Conservation (phyloP, 345 rosid species). For the Excoecaria cochinchinensis region DNA sequence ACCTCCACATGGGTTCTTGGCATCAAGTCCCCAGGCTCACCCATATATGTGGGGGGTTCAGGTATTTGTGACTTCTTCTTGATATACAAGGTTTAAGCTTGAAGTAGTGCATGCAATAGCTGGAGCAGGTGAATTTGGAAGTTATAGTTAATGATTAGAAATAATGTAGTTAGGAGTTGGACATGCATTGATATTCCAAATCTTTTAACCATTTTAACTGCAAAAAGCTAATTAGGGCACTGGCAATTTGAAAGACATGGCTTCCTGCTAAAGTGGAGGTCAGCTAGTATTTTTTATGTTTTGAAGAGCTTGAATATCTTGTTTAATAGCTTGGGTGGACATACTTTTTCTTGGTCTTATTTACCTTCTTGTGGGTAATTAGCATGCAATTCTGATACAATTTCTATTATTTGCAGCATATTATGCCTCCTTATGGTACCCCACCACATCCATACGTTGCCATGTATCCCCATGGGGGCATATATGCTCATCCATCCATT, state of each 20-base stretch:
- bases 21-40: slow-evolving; percentile 95
- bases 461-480: slow-evolving; percentile 98
- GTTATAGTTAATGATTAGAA: background rate
- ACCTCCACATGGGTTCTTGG: slow-evolving; percentile 93
- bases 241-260: background rate
- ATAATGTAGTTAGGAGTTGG: background rate
- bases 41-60: slow-evolving; percentile 99
- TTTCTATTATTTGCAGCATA: slow-evolving; percentile 57
- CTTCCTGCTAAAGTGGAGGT: slow-evolving; percentile 1
- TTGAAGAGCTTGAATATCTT: slow-evolving; percentile 9
- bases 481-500: slow-evolving; percentile 91
- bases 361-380: slow-evolving; percentile 4
- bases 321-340: background rate
- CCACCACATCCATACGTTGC: slow-evolving; percentile 98
- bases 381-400: slow-evolving; percentile 10
- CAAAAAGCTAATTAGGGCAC: background rate
- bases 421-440: slow-evolving; percentile 97
- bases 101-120: background rate
- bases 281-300: background rate
- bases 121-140: background rate
- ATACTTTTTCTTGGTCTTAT: background rate
- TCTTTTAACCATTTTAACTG: background rate
- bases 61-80: slow-evolving; percentile 39
- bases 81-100: background rate
- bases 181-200: background rate